Conservation (phyloP, 441 rosid species). For the Corymbia calophylla region DNA sequence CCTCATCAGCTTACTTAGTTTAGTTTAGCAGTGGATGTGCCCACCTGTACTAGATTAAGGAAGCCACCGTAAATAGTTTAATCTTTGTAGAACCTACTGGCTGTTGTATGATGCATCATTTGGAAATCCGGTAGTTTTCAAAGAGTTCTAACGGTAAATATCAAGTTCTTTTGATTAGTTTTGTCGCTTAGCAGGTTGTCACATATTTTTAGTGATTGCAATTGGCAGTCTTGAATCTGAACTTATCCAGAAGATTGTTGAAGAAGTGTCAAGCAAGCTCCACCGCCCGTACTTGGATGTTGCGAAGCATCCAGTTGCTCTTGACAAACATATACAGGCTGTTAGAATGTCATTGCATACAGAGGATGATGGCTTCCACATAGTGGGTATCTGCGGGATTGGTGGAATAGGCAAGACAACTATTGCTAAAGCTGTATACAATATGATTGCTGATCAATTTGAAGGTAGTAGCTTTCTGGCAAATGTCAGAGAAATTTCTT, state of each 20-base stretch:
- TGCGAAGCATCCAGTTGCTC: not conserved
- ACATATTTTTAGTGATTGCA: not conserved
- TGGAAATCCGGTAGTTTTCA: not conserved
- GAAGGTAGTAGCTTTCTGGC: not conserved
- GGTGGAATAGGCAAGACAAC: not conserved
- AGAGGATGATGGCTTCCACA: not conserved
- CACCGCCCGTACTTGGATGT: not conserved
- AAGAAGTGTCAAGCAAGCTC: not conserved
- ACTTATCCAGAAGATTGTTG: not conserved
- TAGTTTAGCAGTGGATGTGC: not conserved
- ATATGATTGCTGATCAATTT: not conserved
- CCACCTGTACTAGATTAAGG: not conserved
- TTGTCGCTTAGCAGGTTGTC: not conserved
- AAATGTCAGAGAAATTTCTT: not conserved
- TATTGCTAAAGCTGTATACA: not conserved
- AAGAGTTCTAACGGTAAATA: not conserved
- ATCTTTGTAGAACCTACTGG: not conserved
- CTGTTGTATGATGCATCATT: not conserved
- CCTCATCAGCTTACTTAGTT: too few species aligned
- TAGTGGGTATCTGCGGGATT: not conserved
- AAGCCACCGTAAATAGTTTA: not conserved
- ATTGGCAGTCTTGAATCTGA: not conserved
- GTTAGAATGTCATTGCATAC: not conserved
- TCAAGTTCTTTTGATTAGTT: not conserved
- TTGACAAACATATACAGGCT: not conserved